Base-by-base conservation (phyloP, 2,329 filamentous ascomycete species). In the Atkinsonella hypoxylon region DNA sequence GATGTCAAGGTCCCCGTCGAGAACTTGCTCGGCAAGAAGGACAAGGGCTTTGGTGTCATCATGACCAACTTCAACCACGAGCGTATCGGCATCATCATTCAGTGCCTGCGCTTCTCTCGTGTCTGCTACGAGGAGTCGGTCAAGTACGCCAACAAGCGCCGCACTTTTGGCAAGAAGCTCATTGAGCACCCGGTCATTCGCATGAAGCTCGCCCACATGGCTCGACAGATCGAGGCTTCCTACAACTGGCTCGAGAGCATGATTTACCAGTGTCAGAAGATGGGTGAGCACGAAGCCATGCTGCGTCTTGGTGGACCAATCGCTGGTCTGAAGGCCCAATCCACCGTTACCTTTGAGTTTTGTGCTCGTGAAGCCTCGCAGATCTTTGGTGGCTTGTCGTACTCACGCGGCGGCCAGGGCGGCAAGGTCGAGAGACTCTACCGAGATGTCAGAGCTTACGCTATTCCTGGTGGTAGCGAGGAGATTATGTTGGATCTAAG, bases 31-130 rank as follows among this genome's bases (percentile, higher is more conserved):
- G 93, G 93, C 71, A 97, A 96, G 76, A 85, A 95, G 74, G 95
- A 98, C 77, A 85, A 95, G 68, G 93, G 93, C 39, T 98, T 98
- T 81, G 88, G 90, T 72, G 89, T 95, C 65, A 91, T 98, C 76
- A 97, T 97, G 91, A 96, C 89, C 67, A 96, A 96, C 78, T 96
- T 96, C 77, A 97, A 97, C 79, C 93, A 97, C 77, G 93, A 98
- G 74, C 88, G 93, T 56, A 90, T 98, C 60, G 93, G 93, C 55
- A 97, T 98, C 70, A 90, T 97, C 72, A 97, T 97, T 74, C 93
- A 98, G 72, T 95, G 84, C 63, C 69, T 96, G 57, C 89, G 93
- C 63, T 97, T 98, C 79, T 84, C 87, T 42, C 89, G 93, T 58
- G 91, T 97, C 58, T 96, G 90, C 78, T 95, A 89, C 75, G 91